Evolutionary conservation across 2,329 filamentous ascomycete species (phyloP).

Genomic region (Epichloe festucae): DNA sequence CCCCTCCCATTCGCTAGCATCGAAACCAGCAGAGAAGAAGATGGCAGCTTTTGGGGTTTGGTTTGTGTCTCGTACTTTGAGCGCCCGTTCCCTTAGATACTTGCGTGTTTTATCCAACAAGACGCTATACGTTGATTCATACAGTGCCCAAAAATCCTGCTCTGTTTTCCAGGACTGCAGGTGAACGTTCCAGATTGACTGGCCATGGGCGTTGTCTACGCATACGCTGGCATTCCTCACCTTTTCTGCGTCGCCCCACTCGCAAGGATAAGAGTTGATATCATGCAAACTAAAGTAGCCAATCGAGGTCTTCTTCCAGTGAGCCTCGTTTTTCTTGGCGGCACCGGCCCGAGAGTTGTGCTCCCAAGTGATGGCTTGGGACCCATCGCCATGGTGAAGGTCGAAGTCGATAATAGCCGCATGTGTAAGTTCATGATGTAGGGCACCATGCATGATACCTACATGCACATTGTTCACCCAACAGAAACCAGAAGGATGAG

Average conservation of each 20-base stretch:
- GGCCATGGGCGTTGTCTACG: conserved; percentile 85
- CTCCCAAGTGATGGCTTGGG: conserved; percentile 83
- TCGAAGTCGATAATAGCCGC: conserved; percentile 91
- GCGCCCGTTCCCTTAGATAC: conserved; percentile 63
- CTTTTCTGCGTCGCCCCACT: conserved; percentile 85
- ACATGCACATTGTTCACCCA: conserved; percentile 99
- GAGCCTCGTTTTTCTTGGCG: conserved; percentile 55
- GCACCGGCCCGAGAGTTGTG: conserved; percentile 59
- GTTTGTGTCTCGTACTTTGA: conserved; percentile 45
- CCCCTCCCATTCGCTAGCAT: conserved; percentile 91
- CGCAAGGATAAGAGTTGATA: conserved; percentile 96
- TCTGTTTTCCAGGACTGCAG: conserved; percentile 74
- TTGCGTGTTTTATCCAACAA: conserved; percentile 69
- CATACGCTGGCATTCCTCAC: conserved; percentile 89
- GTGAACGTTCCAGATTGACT: conserved; percentile 94
- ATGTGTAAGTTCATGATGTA: conserved; percentile 77
- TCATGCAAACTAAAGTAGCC: conserved; percentile 96
- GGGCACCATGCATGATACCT: conserved; percentile 80
- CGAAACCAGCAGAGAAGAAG: conserved; percentile 91
- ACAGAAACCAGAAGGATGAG: conserved; percentile 88
- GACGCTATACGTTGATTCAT: conserved; percentile 63
- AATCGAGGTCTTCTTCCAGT: conserved; percentile 73
- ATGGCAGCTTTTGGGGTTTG: conserved; percentile 69
- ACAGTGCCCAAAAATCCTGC: conserved; percentile 79
- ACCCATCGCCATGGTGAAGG: conserved; percentile 88